phyloP scores from a whole-genome alignment of 192 early-diverging fungal species.

The Haplosporangium gracile region DNA sequence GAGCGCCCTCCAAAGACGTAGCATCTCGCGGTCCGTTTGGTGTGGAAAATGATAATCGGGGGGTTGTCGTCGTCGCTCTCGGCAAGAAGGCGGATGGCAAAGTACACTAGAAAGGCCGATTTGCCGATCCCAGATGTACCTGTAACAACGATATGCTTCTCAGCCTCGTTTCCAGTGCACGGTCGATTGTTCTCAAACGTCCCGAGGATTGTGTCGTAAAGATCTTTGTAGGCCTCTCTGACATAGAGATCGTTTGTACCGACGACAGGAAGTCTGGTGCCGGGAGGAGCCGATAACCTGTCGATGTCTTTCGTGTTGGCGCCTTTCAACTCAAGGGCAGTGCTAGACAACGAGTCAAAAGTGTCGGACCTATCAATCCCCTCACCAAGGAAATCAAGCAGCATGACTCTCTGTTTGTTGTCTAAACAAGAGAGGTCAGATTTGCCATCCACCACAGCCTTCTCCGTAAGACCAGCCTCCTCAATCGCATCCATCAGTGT shows the following conservation, averaged over 20 bases:
- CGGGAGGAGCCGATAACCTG: background rate
- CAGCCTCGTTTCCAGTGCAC: background rate
- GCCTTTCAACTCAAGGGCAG: background rate
- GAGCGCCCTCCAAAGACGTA: slow-evolving; percentile 28
- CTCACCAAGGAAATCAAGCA: slow-evolving; percentile 21
- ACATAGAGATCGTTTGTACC: slow-evolving; percentile 28
- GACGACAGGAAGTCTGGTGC: slow-evolving; percentile 16
- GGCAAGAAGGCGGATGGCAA: slow-evolving; percentile 44
- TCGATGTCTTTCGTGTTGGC: slow-evolving; percentile 13
- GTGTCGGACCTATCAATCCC: background rate
- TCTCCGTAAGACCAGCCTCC: slow-evolving; percentile 19
- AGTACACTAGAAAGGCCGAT: slow-evolving; percentile 53
- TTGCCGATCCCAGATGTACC: slow-evolving; percentile 55
- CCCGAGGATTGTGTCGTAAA: slow-evolving; percentile 24
- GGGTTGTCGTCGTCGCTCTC: slow-evolving; percentile 30
- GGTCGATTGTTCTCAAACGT: background rate
- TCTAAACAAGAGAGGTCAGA: slow-evolving; percentile 9
- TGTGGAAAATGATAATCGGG: slow-evolving; percentile 35
- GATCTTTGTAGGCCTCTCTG: slow-evolving; percentile 30
- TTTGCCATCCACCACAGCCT: slow-evolving; percentile 24
- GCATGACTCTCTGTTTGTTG: slow-evolving; percentile 11
- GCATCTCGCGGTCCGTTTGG: background rate
- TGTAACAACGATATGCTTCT: slow-evolving; percentile 35
- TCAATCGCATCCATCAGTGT: slow-evolving; percentile 17
- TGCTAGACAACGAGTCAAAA: background rate